Conservation (phyloP, 345 rosid genomes). For the Eucalyptus polyanthemos region DNA sequence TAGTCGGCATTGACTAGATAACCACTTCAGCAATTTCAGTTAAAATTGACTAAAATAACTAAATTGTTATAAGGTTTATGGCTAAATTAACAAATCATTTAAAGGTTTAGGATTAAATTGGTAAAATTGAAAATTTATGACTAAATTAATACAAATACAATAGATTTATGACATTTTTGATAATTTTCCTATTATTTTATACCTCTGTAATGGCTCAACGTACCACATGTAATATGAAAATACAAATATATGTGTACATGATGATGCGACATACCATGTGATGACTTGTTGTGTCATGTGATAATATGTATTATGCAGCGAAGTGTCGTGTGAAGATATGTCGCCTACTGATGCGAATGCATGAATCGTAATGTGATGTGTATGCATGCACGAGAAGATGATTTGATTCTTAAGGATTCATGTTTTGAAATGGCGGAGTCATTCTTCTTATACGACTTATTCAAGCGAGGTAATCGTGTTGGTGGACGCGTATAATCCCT, state of each 20-base stretch:
- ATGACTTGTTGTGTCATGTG: background rate
- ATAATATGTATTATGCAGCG: background rate
- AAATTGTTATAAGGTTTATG: background rate
- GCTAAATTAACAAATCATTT: background rate
- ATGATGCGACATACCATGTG: background rate
- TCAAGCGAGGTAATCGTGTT: background rate
- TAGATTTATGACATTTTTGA: too few species aligned
- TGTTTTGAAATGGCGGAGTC: background rate
- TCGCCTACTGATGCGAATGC: background rate
- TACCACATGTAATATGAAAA: background rate
- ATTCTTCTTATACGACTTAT: background rate
- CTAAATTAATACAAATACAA: too few species aligned
- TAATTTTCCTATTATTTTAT: background rate
- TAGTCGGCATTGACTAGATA: accelerated
- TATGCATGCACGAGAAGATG: background rate
- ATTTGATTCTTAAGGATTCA: background rate
- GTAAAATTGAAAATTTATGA: too few species aligned
- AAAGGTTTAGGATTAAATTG: too few species aligned
- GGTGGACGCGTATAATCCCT: background rate
- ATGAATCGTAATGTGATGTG: background rate
- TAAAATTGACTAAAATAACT: too few species aligned
- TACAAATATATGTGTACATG: background rate
- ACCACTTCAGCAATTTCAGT: too few species aligned
- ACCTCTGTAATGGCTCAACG: background rate
- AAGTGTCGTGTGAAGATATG: background rate